Base-by-base conservation (phyloP, 192 early-diverging fungal species). In the Oehlia diaphana region DNA sequence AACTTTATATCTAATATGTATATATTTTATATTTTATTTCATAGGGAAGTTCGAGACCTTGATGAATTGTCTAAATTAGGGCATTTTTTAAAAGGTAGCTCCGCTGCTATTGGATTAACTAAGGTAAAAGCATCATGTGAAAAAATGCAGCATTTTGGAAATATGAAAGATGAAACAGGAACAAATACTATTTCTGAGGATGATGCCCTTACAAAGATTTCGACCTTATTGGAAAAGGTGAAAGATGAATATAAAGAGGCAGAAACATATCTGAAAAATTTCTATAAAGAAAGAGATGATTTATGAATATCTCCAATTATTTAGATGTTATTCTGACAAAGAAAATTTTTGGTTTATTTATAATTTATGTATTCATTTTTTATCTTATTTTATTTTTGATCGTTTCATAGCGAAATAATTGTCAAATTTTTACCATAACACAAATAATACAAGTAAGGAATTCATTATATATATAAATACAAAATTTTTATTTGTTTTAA, bases 41-140 rank as follows among this genome's bases (percentile, higher is more conserved):
- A 6, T 78, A 91, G 91, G 69, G 72, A 82, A 39, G 63, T 79
- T 65, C 87, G 91, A 49, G 89, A 97, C 79, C 86, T 97, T 7
- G 70, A 79, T 4, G 88, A 90, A 67, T 88, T 97, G 3, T 95
- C 94, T 16, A 85, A 90, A 42, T 84, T 96, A 33, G 96, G 96
- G 6, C 96, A 98, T 77, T 98, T 96, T 81, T 82, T 97, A 58
- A 98, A 98, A 77, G 96, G 96, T 21, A 93, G 92, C 72, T 96
- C 96, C 2, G 95, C 95, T 9, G 92, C 93, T 0, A 85, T 98
- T 44, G 96, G 96, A 23, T 80, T 96, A 26, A 90, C 84, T 63
- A 93, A 91, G 80, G 92, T 98, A 26, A 92, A 91, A 73, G 88
- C 85, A 31, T 91, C 92, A 33, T 98, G 96, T 83, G 95, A 95